phyloP scores from a whole-genome alignment of 129 eudicot species.

The Gnaphalium uliginosum region DNA sequence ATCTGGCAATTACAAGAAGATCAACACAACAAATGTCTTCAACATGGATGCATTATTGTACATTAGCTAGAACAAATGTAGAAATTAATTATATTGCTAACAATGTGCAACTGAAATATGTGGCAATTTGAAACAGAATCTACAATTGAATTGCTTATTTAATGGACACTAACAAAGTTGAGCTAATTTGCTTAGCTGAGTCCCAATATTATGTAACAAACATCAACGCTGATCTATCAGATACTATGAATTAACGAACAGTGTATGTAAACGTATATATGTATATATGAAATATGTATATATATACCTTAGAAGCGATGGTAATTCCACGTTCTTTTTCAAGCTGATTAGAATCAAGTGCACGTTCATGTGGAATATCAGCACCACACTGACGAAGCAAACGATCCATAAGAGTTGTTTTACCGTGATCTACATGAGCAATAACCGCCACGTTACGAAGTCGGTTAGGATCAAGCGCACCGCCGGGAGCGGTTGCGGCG shows the following conservation, averaged over 20 bases:
- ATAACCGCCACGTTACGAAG: slow-evolving; percentile 95
- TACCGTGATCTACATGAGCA: slow-evolving; percentile 96
- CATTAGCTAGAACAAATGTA: neutral
- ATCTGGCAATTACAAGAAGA: neutral
- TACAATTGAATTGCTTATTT: neutral
- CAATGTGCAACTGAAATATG: neutral
- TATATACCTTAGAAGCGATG: slow-evolving; percentile 30
- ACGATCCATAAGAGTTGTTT: slow-evolving; percentile 95
- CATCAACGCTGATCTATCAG: neutral
- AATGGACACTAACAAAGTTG: neutral
- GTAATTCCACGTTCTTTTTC: slow-evolving; percentile 98
- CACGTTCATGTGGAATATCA: slow-evolving; percentile 90
- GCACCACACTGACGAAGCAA: slow-evolving; percentile 95
- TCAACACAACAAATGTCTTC: neutral
- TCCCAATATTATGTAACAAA: neutral
- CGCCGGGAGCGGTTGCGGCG: slow-evolving; percentile 37
- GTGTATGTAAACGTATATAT: too few relatives aligned
- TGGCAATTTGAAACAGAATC: neutral
- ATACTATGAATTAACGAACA: too few relatives aligned
- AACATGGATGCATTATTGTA: neutral
- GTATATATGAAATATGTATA: neutral
- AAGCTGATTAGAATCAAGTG: slow-evolving; percentile 76
- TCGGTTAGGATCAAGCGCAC: slow-evolving; percentile 66
- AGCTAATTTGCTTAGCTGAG: neutral
- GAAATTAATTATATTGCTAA: neutral